phyloP scores from a whole-genome alignment of 495 filamentous ascomycete genomes.

The Aspergillus bridgeri region DNA sequence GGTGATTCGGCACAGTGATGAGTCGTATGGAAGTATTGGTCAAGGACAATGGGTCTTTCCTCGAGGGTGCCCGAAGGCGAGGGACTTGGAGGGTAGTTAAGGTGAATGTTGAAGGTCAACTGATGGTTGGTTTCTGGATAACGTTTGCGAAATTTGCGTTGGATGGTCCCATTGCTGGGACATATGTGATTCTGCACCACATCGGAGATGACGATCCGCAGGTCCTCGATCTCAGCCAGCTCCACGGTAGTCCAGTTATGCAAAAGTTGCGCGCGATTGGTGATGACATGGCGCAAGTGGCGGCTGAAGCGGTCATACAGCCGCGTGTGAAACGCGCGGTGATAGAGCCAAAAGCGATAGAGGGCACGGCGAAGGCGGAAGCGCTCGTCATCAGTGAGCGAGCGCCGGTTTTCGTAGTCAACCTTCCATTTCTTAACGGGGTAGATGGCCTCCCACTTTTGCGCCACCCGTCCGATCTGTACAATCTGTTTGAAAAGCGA shows the following conservation, averaged over 20 bases:
- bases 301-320: conserved; percentile 47
- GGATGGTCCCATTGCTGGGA: conserved; percentile 58
- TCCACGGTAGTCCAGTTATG: conserved; percentile 54
- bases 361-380: conserved; percentile 60
- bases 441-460: conserved; percentile 64
- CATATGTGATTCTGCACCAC: conserved; percentile 54
- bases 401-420: conserved; percentile 58
- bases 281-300: conserved; percentile 36
- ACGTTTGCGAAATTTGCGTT: conserved; percentile 55
- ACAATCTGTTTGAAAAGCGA: conserved; percentile 57
- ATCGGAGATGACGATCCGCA: conserved; percentile 46
- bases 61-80: conserved; percentile 10
- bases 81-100: conserved; percentile 39
- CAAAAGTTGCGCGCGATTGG: conserved; percentile 50
- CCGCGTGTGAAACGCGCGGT: conserved; percentile 53
- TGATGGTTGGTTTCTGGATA: conserved; percentile 47
- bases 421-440: conserved; percentile 64
- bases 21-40: conserved; percentile 24
- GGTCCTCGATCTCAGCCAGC: conserved; percentile 56
- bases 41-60: conserved; percentile 6
- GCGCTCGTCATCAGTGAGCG: conserved; percentile 54
- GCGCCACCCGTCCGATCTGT: conserved; percentile 53
- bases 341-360: conserved; percentile 68
- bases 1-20: conserved; percentile 22
- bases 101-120: conserved; percentile 51